These are phyloP conservation scores for Platanus orientalis DNA, from an alignment of 164 flowering plant genomes.

Conservation along the genomic window DNA sequence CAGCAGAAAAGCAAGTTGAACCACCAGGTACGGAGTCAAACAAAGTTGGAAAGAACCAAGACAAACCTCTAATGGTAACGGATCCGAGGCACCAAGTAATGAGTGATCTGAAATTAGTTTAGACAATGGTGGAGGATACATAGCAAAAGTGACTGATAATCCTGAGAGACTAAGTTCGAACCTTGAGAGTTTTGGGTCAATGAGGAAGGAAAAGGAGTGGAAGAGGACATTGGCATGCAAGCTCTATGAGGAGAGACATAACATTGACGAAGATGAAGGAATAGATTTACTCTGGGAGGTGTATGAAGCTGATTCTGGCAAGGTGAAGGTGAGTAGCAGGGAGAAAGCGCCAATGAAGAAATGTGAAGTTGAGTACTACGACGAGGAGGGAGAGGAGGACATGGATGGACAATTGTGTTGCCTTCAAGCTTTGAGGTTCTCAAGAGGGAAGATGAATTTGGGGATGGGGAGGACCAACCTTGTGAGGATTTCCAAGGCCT, in stretches of 20 bases:
- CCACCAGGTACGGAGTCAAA: constrained; percentile 15
- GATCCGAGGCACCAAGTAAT: constrained; percentile 23
- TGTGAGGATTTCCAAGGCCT: constrained; percentile 57
- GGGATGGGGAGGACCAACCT: constrained; percentile 69
- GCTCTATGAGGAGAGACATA: constrained; percentile 81
- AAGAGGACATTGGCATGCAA: constrained; percentile 85
- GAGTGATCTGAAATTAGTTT: constrained; percentile 5
- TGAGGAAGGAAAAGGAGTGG: constrained; percentile 88
- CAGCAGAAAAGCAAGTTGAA: constrained; percentile 25
- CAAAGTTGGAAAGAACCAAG: constrained; percentile 22
- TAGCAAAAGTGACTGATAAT: constrained; percentile 3
- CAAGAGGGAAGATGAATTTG: constrained; percentile 80
- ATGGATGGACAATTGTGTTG: constrained; percentile 61
- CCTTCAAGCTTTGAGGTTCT: constrained; percentile 73
- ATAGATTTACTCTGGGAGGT: constrained; percentile 94
- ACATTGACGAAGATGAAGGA: constrained; percentile 47
- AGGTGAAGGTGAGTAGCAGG: constrained; percentile 11
- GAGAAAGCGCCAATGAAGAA: constrained; percentile 14
- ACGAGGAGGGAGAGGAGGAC: constrained; percentile 32
- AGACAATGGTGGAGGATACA: constrained; percentile 2
- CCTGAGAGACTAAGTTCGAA: constrained; percentile 5
- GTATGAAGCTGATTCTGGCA: constrained; percentile 43
- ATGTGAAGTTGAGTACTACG: constrained; percentile 13
- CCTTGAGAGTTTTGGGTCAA: constrained; percentile 49
- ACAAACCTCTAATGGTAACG: constrained; percentile 8